These are phyloP conservation scores for Laguncularia racemosa DNA, from an alignment of 345 rosid genomes.

Conservation along the genomic window DNA sequence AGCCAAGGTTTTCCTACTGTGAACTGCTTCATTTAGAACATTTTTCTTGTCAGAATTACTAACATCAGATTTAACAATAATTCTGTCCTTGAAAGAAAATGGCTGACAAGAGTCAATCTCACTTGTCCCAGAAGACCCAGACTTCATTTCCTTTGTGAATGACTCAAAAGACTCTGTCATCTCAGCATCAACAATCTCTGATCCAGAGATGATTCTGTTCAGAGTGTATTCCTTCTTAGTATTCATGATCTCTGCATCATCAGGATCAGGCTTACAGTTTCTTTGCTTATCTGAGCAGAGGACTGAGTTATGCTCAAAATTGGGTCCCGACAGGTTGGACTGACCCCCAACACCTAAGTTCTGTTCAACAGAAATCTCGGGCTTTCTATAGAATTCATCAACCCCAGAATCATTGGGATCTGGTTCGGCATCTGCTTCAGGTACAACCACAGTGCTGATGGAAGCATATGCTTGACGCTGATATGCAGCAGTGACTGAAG, in stretches of 20 bases:
- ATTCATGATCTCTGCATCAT: slow-evolving; percentile 7
- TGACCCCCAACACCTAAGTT: not conserved
- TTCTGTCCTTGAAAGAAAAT: no score
- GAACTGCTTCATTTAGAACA: slow-evolving; percentile 5
- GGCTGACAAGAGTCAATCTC: no score
- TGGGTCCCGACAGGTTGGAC: not conserved
- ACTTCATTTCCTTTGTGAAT: no score
- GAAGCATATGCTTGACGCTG: slow-evolving; percentile 37
- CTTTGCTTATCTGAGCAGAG: not conserved
- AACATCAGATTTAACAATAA: not conserved
- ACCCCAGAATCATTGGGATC: slow-evolving; percentile 50
- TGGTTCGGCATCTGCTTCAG: slow-evolving; percentile 44
- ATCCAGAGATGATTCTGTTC: no score
- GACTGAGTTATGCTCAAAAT: not conserved
- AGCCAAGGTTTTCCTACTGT: slow-evolving; percentile 12
- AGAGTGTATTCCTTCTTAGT: not conserved
- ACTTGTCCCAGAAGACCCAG: no score
- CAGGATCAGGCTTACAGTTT: slow-evolving; percentile 7
- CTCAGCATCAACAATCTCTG: no score
- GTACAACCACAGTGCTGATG: slow-evolving; percentile 12
- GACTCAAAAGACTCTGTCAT: no score
- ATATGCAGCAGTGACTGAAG: slow-evolving; percentile 90
- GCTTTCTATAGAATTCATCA: not conserved
- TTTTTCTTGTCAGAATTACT: slow-evolving; percentile 15
- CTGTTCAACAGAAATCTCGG: not conserved